Evolutionary conservation across 768 basidiomycete species (phyloP).

Genomic region (Tricholoma flavovirens): DNA sequence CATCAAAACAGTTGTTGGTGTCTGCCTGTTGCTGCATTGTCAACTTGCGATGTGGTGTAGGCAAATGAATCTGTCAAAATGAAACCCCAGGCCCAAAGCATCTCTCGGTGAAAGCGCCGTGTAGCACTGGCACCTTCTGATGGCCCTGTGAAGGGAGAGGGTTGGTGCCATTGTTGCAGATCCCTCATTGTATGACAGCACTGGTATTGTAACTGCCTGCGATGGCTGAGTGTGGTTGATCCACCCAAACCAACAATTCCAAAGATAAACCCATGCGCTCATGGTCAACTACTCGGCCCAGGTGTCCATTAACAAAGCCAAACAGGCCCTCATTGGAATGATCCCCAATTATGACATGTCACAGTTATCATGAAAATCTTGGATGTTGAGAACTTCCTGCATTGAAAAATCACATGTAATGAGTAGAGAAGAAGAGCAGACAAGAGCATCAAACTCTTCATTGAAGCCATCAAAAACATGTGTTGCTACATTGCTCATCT

Average conservation of each 20-base stretch:
- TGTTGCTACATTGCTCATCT: not conserved
- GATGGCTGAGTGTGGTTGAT: not conserved
- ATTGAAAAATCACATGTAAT: too few species aligned
- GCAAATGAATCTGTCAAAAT: not conserved
- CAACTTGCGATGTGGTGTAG: not conserved
- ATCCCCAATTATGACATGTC: not conserved
- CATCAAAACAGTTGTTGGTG: too few species aligned
- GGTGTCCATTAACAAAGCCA: not conserved
- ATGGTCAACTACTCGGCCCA: not conserved
- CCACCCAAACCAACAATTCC: not conserved
- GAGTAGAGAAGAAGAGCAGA: not conserved
- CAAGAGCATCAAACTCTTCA: not conserved
- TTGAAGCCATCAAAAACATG: not conserved
- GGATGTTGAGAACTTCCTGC: too few species aligned
- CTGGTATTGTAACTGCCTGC: not conserved
- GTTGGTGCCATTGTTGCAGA: not conserved
- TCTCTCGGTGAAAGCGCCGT: not conserved
- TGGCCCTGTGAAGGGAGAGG: not conserved
- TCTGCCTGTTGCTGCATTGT: too few species aligned
- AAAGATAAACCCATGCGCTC: not conserved
- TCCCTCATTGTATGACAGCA: not conserved
- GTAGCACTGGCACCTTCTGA: not conserved
- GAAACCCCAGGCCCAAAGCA: not conserved
- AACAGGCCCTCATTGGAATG: not conserved
- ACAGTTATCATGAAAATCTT: not conserved